A percentile compares a stretch with the other conserved stretches of the same genome.
phyloP scores from a whole-genome alignment of 805 yeast genomes.

The Candida suzukii region DNA sequence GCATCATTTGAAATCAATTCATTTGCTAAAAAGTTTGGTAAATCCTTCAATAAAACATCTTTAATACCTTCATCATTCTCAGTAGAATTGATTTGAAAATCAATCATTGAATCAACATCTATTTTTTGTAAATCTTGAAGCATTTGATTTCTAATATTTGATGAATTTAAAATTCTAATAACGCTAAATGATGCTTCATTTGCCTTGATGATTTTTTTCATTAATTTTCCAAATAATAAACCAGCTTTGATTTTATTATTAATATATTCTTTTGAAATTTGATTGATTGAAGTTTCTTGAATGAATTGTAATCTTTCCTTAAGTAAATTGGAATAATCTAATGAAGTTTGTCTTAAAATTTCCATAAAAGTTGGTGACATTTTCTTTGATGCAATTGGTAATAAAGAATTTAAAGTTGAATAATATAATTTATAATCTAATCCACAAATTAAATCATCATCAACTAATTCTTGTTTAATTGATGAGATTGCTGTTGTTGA shows the following conservation, averaged over 20 bases:
- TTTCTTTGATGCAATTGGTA: background rate
- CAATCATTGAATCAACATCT: slow-evolving; percentile 1
- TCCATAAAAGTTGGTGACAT: background rate
- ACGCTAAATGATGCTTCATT: background rate
- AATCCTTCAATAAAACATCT: background rate
- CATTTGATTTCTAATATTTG: background rate
- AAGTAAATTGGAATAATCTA: background rate
- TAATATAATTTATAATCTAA: background rate
- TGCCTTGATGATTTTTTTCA: background rate
- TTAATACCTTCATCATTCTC: background rate
- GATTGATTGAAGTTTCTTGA: background rate
- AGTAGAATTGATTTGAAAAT: background rate
- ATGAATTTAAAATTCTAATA: background rate
- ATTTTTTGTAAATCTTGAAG: background rate
- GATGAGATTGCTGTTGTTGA: background rate
- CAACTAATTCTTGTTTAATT: background rate
- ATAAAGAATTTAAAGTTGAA: background rate
- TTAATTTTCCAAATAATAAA: background rate
- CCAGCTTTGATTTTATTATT: background rate
- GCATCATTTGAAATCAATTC: background rate
- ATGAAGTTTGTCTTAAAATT: background rate
- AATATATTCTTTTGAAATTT: background rate
- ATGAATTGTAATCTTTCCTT: background rate
- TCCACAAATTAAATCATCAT: background rate
- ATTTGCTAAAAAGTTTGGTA: slow-evolving; percentile 1